These are phyloP conservation scores for Orbilia javanica DNA, from an alignment of 2,329 filamentous ascomycete genomes.

Conservation along the genomic window DNA sequence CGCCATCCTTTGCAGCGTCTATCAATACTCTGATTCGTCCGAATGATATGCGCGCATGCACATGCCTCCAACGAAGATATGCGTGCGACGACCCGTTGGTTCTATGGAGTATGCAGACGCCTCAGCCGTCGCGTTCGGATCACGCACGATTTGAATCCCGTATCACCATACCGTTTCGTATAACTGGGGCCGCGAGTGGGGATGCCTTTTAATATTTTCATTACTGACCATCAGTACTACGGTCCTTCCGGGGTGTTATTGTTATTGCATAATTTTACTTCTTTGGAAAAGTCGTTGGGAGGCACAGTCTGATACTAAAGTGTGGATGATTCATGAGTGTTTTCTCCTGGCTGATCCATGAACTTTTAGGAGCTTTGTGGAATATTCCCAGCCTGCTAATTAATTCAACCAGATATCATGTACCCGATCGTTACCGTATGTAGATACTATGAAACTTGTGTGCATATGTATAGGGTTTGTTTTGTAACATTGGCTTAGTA, in stretches of 20 bases:
- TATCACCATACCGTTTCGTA: neutral
- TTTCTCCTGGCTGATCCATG: no score
- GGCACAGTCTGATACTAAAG: no score
- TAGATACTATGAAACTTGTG: no score
- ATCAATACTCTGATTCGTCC: neutral
- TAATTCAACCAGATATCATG: no score
- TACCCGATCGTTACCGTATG: no score
- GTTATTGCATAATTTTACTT: no score
- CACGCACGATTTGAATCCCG: neutral
- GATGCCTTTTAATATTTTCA: neutral
- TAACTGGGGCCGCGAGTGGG: neutral
- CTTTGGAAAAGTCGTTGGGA: no score
- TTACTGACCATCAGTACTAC: no score
- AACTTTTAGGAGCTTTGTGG: no score
- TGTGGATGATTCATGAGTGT: no score
- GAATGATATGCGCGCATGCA: neutral
- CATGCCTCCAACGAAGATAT: neutral
- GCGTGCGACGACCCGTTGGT: neutral
- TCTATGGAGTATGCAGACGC: neutral
- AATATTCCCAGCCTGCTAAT: no score
- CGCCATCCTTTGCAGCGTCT: neutral
- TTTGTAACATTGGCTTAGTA: neutral
- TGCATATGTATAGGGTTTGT: neutral
- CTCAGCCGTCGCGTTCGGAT: constrained; percentile 14
- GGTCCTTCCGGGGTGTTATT: no score